Evolutionary conservation across 169 alveolate species (phyloP).

Genomic region (Plasmodium vinckei): DNA sequence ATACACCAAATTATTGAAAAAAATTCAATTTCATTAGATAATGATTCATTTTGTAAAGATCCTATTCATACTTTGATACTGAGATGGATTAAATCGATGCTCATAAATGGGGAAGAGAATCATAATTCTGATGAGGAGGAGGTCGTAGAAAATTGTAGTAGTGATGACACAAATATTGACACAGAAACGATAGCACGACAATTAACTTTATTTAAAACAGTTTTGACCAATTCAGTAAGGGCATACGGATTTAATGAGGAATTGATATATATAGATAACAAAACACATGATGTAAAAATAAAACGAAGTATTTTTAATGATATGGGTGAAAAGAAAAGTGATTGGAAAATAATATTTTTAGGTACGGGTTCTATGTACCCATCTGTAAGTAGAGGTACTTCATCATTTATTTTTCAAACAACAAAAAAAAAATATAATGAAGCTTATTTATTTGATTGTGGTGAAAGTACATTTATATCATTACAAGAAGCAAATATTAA

Average conservation of each 20-base stretch:
- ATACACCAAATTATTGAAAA: no score
- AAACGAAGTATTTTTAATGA: constrained; percentile 31
- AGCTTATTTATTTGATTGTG: constrained; percentile 85
- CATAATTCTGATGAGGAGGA: not conserved
- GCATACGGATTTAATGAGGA: constrained; percentile 1
- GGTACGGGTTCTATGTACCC: constrained; percentile 86
- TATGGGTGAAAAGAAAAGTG: constrained; percentile 27
- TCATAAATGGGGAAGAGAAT: not conserved
- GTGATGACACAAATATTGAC: not conserved
- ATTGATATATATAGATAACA: constrained; percentile 21
- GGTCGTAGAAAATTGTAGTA: not conserved
- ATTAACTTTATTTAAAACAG: constrained; percentile 13
- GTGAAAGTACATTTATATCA: constrained; percentile 80
- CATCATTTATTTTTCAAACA: constrained; percentile 80
- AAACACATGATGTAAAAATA: constrained; percentile 24
- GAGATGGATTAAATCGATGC: no score
- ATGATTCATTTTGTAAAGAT: no score
- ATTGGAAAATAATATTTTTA: constrained; percentile 82
- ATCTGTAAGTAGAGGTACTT: constrained; percentile 82
- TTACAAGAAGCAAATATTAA: constrained; percentile 75
- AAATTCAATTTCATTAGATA: no score
- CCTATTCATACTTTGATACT: no score
- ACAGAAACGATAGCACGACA: not conserved
- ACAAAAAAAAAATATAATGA: constrained; percentile 60
- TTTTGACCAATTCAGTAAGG: not conserved